Evolutionary conservation across 768 basidiomycete genomes (phyloP), one percentile per base, ranked within the genome.

Genomic region (Aureoboletus auriporus): DNA sequence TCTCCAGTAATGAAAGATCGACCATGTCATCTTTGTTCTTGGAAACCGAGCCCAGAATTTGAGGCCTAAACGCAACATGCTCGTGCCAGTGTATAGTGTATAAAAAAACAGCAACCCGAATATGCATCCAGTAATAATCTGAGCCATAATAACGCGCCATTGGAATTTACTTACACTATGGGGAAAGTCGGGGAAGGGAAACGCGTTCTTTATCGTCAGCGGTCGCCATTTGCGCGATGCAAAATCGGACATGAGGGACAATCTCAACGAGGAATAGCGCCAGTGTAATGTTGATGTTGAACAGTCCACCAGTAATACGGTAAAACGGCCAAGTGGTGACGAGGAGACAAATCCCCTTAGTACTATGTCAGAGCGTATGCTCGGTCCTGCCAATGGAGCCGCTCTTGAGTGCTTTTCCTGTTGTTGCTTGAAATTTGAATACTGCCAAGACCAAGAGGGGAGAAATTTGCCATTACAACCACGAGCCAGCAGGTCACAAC

Each of bases 281-380:
- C 35, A 82, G 67, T 13, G 77, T 78, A 50, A 86, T 71, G 50
- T 82, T 71, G 0, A 82, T 83, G 52, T 85, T 87, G 66, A 84
- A 86, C 20, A 84, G 65, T 6, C 81, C 82, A 9, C 83, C 83
- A 0, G 81, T 83, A 20, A 76, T 65, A 35, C 83, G 74, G 60
- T 76, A 86, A 64, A 86, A 86, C 11, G 84, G 57, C 83, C 84
- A 87, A 8, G 77, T 82, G 3, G 79, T 78, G 37, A 80, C 74
- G 40, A 85, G 69, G 39, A 87, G 73, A 53, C 76, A 76, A 40
- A 86, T 62, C 1, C 85, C 83, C 73, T 83, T 80, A 41, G 71
- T 5, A 83, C 74, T 28, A 82, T 76, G 63, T 83, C 20, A 86
- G 48, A 80, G 64, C 36, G 73, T 64, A 17, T 71, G 74, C 46